phyloP scores from a whole-genome alignment of 768 basidiomycete species.

The Rickenella mellea region DNA sequence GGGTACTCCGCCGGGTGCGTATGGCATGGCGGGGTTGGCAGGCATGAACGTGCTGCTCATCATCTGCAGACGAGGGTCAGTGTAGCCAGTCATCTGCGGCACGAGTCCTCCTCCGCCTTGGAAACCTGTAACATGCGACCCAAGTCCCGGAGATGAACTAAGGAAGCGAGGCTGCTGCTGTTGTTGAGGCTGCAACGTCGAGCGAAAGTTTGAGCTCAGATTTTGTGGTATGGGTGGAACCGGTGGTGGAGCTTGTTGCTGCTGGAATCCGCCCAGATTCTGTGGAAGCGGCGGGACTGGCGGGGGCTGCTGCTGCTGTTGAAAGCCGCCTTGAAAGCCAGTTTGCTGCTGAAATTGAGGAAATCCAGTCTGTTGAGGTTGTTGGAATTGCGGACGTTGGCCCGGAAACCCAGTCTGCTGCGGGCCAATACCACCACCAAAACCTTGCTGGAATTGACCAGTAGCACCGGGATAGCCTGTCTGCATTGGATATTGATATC shows the following conservation, averaged over 20 bases:
- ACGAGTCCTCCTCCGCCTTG: constrained; percentile 41
- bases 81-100: constrained; percentile 69
- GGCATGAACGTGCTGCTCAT: constrained; percentile 95
- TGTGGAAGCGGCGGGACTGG: constrained; percentile 26
- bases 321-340: constrained; percentile 29
- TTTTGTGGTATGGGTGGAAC: constrained; percentile 56
- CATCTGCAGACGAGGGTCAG: constrained; percentile 78
- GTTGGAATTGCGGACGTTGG: constrained; percentile 34
- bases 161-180: constrained; percentile 41
- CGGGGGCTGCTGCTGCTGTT: constrained; percentile 30
- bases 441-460: constrained; percentile 30
- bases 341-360: no score
- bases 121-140: constrained; percentile 54
- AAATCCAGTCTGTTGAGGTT: constrained; percentile 55
- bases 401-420: constrained; percentile 53
- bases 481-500: constrained; percentile 66
- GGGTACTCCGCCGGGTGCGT: constrained; percentile 48
- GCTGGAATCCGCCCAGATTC: constrained; percentile 21
- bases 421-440: constrained; percentile 36
- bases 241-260: constrained; percentile 37
- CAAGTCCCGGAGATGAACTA: constrained; percentile 43
- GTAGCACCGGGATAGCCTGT: constrained; percentile 48
- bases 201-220: constrained; percentile 50
- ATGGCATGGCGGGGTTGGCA: constrained; percentile 49
- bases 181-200: constrained; percentile 25